Evolutionary conservation across 2,329 filamentous ascomycete genomes (phyloP), one percentile per base, ranked within the genome.

Genomic region (Aspergillus eucalypticola): DNA sequence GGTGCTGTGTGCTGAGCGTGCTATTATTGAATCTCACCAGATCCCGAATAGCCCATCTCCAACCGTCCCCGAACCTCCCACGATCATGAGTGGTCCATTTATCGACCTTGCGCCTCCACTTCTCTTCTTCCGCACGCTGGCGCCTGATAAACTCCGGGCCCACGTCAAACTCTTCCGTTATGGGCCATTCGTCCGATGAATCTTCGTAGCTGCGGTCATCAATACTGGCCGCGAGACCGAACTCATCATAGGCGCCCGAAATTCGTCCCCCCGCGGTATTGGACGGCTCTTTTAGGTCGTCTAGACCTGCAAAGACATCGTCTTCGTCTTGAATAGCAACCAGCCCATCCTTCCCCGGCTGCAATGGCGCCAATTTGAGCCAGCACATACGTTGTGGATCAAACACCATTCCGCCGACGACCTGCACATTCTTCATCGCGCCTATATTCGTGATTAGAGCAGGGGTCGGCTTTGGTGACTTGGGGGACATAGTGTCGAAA

Each of bases 391-490:
- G 91, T 64, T 92, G 89, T 3, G 95, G 95, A 72, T 99, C 95
- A 74, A 98, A 99, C 8, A 98, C 90, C 95, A 99, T 99, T 67
- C 92, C 92, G n/a, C 92, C 91, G 60, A 97, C 92, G 38, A 97
- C 90, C 76, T 97, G 93, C 13, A 96, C 90, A 63, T 92, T 93
- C 71, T 94, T 91, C 62, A 89, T 88, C 4, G 88, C 84, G 57
- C 90, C 90, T 66, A 97, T 91, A 66, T 96, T 95, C 51, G 92
- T 92, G 69, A 99, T 99, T 17, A 99, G 84, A 5, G 94, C 92
- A 35, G 76, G 75, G 61, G 80, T 72, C 44, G 75, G 76, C 66
- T 79, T 81, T 29, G 80, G 79, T 32, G 76, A 76, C 60, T 70
- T 74, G 25, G 74, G 68, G n/a, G 67, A 63, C 64, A 72, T 79